Conservation (phyloP, 441 rosid species). For the Hura crepitans region DNA sequence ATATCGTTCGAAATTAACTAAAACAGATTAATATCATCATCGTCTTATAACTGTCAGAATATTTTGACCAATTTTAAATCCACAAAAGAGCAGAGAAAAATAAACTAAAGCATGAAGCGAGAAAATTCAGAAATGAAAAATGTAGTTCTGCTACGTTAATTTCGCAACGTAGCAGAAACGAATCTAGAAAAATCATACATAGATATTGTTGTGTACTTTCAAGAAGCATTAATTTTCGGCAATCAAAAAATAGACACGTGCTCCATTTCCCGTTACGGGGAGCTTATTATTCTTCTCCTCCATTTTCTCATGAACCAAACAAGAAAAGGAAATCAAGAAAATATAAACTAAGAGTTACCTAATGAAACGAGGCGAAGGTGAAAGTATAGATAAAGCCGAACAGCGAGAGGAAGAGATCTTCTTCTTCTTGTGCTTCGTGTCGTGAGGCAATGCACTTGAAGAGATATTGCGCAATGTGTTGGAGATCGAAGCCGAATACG, state of each 20-base stretch:
- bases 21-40: neutral
- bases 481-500: conserved; percentile 31
- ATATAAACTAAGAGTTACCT: conserved; percentile 20
- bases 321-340: neutral
- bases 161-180: neutral
- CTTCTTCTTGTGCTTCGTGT: conserved; percentile 7
- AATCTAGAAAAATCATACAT: neutral
- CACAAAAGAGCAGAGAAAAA: neutral
- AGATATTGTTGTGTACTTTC: neutral
- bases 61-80: neutral
- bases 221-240: neutral
- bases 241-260: neutral
- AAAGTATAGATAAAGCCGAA: conserved; percentile 20
- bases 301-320: conserved; percentile 7
- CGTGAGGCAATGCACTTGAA: conserved; percentile 21
- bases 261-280: neutral
- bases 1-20: no score
- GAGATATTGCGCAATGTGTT: conserved; percentile 20
- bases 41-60: neutral
- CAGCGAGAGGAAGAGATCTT: conserved; percentile 22
- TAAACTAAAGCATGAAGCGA: neutral
- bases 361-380: conserved; percentile 16
- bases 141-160: neutral
- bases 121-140: neutral
- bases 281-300: neutral